Base-by-base conservation (phyloP, 2,329 filamentous ascomycete genomes). In the Neofusicoccum sp. region DNA sequence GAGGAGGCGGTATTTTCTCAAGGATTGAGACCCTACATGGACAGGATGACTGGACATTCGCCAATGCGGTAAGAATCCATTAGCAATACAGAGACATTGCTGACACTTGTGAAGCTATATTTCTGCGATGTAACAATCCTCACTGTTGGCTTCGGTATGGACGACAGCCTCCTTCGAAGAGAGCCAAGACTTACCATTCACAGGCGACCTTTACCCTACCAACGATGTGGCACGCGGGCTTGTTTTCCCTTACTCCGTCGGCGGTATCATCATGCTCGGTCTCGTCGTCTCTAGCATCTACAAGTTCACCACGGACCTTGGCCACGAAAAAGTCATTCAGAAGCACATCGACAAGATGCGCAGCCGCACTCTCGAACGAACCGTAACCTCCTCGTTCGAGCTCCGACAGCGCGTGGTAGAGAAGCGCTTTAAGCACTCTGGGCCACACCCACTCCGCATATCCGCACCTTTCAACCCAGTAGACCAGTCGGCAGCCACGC, bases 241-340 rank as follows among this genome's bases (percentile, higher is more conserved):
- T 2, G 80, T 97, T 34, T 89, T 97, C 59, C 93, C 93, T 0
- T 97, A 91, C 68, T 89, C 93, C 0, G 85, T 96, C 0, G 82
- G 93, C 6, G 93, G 93, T 2, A 89, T 95, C 63, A 90, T 96
- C 65, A 93, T 90, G 68, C 83, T 96, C 1, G 92, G 91, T 85
- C 81, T 97, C 29, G 89, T 96, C 62, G 89, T 97, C 29, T 88
- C 87, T 22, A 92, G 89, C 43, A 92, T 96, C 66, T 86, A 91
- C 37, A 90, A 82, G 47, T 89, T 89, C 64, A 84, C 84, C 1
- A 70, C 77, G 8, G 84, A 89, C 64, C 77, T 90, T 34, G 84
- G 85, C 29, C 80, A 84, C 54, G 83, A 87, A 65, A 88, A 90
- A 43, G 81, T 90, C 29, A 76, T 90, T 56, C 81, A 82, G 62